Base-by-base conservation (phyloP, 2,329 filamentous ascomycete genomes). In the Thielaviopsis ethacetica region DNA sequence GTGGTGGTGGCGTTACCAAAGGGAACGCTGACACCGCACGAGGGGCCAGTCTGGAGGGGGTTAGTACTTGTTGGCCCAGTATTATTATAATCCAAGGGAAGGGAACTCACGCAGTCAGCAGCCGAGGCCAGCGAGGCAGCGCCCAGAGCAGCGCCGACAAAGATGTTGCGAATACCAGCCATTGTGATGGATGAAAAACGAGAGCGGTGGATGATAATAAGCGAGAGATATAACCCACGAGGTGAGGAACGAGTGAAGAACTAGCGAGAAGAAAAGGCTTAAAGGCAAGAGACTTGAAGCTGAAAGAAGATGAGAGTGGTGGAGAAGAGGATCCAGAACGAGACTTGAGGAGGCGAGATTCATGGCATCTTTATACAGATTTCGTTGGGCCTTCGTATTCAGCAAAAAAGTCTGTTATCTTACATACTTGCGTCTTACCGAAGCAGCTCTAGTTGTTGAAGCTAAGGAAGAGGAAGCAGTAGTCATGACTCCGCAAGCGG, bases 141-240 rank as follows among this genome's bases (percentile, higher is more conserved):
- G 44, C 50, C 41, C 22, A 53, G 50, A 17, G 59, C 54, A 38
- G 53, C 34, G 51, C 59, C 54, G 12, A 57, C 30, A n/a, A 60
- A 9, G 26, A 60, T 15, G 41, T 60, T 60, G 38, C 54, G 59
- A 24, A 60, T 52, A 44, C 50, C 34, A 57, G 59, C 15, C 59
- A 60, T 60, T 34, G 12, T 57, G 38, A 41, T 5, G 21, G 27
- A 44, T 58, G 24, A 5, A 26, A 17, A 44, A 10, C 22, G 12
- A 44, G 2, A 24, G 51, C 22, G 10, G 26, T 19, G n/a, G 49
- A 58, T 3, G 27, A 13, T n/a, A 6, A 27, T 19, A 24, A 53
- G 21, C 26, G 26, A 58, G n/a, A 58, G 30, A 30, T 34, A 10
- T 34, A 34, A 10, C 30, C 30, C 3, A 34, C 3, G 10, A 34